Evolutionary conservation across 768 basidiomycete species (phyloP).

Genomic region (Naganishia antarctica): DNA sequence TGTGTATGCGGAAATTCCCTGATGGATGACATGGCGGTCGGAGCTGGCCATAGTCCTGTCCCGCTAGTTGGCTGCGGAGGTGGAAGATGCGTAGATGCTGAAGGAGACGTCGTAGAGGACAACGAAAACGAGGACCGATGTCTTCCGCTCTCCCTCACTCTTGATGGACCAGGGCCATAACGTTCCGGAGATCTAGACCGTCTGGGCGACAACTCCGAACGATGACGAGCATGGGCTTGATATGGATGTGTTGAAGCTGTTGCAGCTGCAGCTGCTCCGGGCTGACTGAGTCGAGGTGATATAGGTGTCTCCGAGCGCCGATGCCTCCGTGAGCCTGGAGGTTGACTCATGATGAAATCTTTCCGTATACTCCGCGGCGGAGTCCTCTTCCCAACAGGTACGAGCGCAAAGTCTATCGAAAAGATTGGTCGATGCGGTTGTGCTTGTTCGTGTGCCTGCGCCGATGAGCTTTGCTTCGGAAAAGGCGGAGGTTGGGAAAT

Average conservation of each 20-base stretch:
- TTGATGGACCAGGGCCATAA: constrained; percentile 11
- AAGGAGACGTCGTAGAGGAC: constrained; percentile 1
- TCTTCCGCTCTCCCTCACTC: constrained; percentile 1
- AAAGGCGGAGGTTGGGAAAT: neutral
- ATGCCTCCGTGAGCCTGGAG: constrained; percentile 6
- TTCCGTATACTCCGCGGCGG: neutral
- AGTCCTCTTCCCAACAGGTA: neutral
- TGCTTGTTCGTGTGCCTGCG: neutral
- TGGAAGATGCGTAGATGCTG: neutral
- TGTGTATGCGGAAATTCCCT: constrained; percentile 3
- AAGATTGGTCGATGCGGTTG: neutral
- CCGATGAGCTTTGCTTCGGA: neutral
- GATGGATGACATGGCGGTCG: constrained; percentile 11
- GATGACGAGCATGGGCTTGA: constrained; percentile 18
- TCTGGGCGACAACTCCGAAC: constrained; percentile 5
- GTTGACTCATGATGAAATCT: constrained; percentile 4
- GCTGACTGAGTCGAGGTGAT: constrained; percentile 16
- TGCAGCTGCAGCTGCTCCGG: constrained; percentile 10
- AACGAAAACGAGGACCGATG: constrained; percentile 6
- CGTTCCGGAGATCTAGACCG: constrained; percentile 14
- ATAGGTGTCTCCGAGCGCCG: constrained; percentile 14
- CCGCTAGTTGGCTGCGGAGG: neutral
- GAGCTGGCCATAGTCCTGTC: constrained; percentile 12
- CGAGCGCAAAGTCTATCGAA: neutral
- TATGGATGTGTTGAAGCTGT: constrained; percentile 9